These are phyloP conservation scores for Plantago coronopus DNA, from an alignment of 305 asterid species.

Conservation along the genomic window DNA sequence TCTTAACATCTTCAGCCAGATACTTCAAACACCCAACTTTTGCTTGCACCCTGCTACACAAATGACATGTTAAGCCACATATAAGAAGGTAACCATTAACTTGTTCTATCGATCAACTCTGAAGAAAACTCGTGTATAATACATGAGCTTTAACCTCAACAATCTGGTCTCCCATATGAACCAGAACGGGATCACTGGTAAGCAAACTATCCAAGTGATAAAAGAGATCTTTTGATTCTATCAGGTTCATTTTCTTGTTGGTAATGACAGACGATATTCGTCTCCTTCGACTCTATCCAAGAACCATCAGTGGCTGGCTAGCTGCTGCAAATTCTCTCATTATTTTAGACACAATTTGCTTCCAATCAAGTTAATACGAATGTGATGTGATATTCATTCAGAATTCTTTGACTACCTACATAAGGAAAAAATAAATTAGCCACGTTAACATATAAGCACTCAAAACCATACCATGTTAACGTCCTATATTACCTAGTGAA, in stretches of 20 bases:
- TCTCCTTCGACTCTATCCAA: slow-evolving; percentile 30
- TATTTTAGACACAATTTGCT: slow-evolving; percentile 30
- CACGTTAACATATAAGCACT: not conserved
- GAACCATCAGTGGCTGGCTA: slow-evolving; percentile 39
- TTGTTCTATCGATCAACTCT: too few relatives aligned
- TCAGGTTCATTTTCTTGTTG: slow-evolving; percentile 32
- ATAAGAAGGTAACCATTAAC: too few relatives aligned
- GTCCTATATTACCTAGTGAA: slow-evolving; percentile 39
- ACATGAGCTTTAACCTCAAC: slow-evolving; percentile 38
- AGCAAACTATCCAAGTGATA: slow-evolving; percentile 36
- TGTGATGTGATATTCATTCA: slow-evolving; percentile 27
- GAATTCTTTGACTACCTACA: slow-evolving; percentile 31
- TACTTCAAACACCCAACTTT: slow-evolving; percentile 49
- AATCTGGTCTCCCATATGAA: slow-evolving; percentile 33
- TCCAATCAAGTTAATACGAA: slow-evolving; percentile 33
- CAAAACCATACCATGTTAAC: not conserved
- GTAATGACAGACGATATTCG: slow-evolving; percentile 37
- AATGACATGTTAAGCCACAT: not conserved
- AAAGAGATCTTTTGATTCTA: slow-evolving; percentile 35
- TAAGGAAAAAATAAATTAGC: slow-evolving; percentile 9
- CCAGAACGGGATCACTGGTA: slow-evolving; percentile 35
- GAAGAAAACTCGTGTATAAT: not conserved
- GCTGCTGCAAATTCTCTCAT: slow-evolving; percentile 29
- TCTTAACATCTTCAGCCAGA: slow-evolving; percentile 35
- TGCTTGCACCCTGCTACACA: slow-evolving; percentile 39